phyloP scores from a whole-genome alignment of 352 stramenopile species.

The Phytophthora podocarpi region DNA sequence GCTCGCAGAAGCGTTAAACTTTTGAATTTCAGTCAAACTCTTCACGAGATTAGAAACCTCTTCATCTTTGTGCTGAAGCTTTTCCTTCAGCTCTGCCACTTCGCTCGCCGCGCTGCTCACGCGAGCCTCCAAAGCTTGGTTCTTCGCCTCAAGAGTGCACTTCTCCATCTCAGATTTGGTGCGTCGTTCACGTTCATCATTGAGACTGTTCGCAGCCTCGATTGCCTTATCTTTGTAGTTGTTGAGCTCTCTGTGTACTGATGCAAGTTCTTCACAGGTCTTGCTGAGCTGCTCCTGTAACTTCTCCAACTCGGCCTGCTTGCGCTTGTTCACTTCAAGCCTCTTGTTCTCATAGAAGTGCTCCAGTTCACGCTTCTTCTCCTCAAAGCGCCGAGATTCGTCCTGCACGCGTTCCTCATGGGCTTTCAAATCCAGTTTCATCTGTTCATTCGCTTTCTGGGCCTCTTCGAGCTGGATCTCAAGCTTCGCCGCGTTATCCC shows the following conservation, averaged over 20 bases:
- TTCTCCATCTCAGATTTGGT: constrained; percentile 68
- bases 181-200: constrained; percentile 58
- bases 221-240: constrained; percentile 48
- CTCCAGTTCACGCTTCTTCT: constrained; percentile 72
- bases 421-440: constrained; percentile 63
- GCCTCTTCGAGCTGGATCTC: constrained; percentile 58
- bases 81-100: constrained; percentile 55
- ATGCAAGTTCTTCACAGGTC: constrained; percentile 55
- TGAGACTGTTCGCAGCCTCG: constrained; percentile 49
- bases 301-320: constrained; percentile 56
- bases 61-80: constrained; percentile 69
- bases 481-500: constrained; percentile 45
- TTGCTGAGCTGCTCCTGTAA: constrained; percentile 57
- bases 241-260: constrained; percentile 53
- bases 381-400: constrained; percentile 58
- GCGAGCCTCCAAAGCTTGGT: constrained; percentile 57
- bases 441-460: constrained; percentile 60
- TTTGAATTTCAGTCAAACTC: constrained; percentile 80
- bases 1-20: constrained; percentile 66
- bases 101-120: constrained; percentile 41
- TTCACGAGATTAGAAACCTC: constrained; percentile 70
- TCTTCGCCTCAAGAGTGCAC: constrained; percentile 61
- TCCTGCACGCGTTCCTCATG: constrained; percentile 54
- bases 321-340: constrained; percentile 56
- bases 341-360: constrained; percentile 66